Base-by-base conservation (phyloP, 306 rosid species). In the Ammopiptanthus mongolicus region DNA sequence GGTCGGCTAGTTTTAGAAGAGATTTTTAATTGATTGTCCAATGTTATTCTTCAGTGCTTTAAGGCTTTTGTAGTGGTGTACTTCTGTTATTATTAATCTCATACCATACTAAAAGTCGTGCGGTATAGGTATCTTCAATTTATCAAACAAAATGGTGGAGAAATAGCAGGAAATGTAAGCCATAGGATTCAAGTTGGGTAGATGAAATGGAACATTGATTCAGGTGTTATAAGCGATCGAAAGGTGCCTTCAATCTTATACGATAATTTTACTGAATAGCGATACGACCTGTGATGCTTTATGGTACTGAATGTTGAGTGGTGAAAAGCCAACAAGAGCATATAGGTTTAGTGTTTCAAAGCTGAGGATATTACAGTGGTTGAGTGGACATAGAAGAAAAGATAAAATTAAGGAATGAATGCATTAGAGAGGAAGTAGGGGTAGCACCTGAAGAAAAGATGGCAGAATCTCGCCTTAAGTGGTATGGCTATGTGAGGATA, bases 21-120 rank as follows among this genome's bases (percentile, higher is more conserved):
- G 36, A 48, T 42, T 72, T 71, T 66, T 58, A 56, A 34, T 48
- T 11, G 53, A 61, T 72, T 64, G 71, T 71, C 57, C 48, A 67
- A 57, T 15, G 23, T 23, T 71, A 59, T 58, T 71, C 1, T 76
- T 67, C 28, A 50, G 31, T 53, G 59, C 13, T 69, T 75, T 19
- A 79, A 74, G 70, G 55, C 60, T 6, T 9, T 58, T 34, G n/a
- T 15, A 50, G 41, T 50, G 68, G 65, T 39, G 22, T 75, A 71
- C 51, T 80, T 57, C 19, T 13, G 21, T 15, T 31, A 18, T 53
- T 14, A 33, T 5, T 57, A 46, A 41, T 65, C 34, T 52, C 53
- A 64, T 17, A 23, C 41, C 50, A 18, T 18, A 70, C 3, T 3
- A 33, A 33, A 42, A 42, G n/a, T 42, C 14, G 5, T 12, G 14